Base-by-base conservation (phyloP, 192 early-diverging fungal species). In the Gamsiella multidivaricata region DNA sequence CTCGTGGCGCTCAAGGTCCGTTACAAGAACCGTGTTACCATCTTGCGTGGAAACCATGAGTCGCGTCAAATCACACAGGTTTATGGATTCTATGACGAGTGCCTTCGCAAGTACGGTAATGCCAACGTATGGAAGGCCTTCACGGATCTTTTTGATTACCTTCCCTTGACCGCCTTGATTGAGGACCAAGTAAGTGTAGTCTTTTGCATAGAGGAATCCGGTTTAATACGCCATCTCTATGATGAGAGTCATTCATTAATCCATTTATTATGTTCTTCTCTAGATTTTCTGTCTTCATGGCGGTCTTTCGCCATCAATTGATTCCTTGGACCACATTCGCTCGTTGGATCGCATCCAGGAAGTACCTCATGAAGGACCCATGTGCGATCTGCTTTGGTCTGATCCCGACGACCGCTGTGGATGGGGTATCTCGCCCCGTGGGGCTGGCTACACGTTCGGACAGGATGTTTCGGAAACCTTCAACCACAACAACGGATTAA, bases 51-150 rank as follows among this genome's bases (percentile, higher is more conserved):
- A 31, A 99, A 99, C 87, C 98, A 99, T 76, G 98, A 99, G 87
- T 94, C 92, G 53, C 88, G 98, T 31, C 96, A 99, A 83, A 98
- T 99, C 56, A 99, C 98, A 11, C 96, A 98, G 87, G 96, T 97
- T 7, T 99, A 98, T 82, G 97, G 97, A 46, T 99, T 99, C 85
- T 98, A 98, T 71, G 97, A 97, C 86, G 98, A 99, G 84, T 98
- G 97, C 69, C 82, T 98, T 69, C 91, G 96, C 68, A 99, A 99
- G 81, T 99, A 98, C 79, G 98, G 98, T 41, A 95, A 92, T 58
- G 95, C 97, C 60, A 95, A 96, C 84, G 97, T 99, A 15, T 99
- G 97, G 97, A 92, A 96, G 80, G 89, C 92, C 70, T 98, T 97
- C 74, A 98, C 96, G 37, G 95, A 98, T 60, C 86, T 98, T 33